Conservation (phyloP, 495 filamentous ascomycete genomes). For the Penicillium roqueforti region DNA sequence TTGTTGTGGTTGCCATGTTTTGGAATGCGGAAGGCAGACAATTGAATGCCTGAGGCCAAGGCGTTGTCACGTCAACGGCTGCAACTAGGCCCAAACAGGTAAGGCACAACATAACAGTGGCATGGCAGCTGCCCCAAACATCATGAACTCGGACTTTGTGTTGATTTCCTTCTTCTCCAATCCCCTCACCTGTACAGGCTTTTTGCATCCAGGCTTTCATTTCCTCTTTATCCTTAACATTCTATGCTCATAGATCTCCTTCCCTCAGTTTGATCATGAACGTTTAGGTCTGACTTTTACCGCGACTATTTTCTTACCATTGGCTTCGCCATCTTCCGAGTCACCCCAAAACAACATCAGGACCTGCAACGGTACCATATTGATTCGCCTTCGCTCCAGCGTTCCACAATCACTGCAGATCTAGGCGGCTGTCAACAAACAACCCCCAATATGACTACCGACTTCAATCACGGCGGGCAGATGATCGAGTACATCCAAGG, state of each 20-base stretch:
- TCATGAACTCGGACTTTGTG: constrained; percentile 30
- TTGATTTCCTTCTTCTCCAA: constrained; percentile 21
- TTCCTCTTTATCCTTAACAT: constrained; percentile 13
- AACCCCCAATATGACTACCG: constrained; percentile 30
- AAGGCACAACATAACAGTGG: constrained; percentile 45
- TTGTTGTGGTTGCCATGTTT: constrained; percentile 12
- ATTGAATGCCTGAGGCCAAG: constrained; percentile 17
- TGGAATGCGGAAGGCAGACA: constrained; percentile 15
- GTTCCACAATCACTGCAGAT: constrained; percentile 8
- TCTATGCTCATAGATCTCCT: constrained; percentile 2
- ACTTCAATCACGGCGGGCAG: constrained; percentile 57
- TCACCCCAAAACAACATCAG: background rate
- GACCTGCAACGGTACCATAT: background rate
- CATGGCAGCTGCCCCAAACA: constrained; percentile 40
- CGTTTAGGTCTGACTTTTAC: constrained; percentile 10
- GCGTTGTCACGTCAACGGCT: constrained; percentile 43
- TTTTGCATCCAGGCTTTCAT: constrained; percentile 6
- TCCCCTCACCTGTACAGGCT: constrained; percentile 18
- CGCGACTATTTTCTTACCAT: constrained; percentile 6
- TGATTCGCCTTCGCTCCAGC: background rate
- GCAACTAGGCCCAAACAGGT: constrained; percentile 31
- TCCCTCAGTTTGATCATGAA: constrained; percentile 25
- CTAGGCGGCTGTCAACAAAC: constrained; percentile 11
- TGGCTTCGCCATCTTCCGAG: constrained; percentile 9
- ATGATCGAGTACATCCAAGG: constrained; percentile 78